These are phyloP conservation scores for Cercis canadensis DNA, from an alignment of 306 rosid species.

Conservation along the genomic window DNA sequence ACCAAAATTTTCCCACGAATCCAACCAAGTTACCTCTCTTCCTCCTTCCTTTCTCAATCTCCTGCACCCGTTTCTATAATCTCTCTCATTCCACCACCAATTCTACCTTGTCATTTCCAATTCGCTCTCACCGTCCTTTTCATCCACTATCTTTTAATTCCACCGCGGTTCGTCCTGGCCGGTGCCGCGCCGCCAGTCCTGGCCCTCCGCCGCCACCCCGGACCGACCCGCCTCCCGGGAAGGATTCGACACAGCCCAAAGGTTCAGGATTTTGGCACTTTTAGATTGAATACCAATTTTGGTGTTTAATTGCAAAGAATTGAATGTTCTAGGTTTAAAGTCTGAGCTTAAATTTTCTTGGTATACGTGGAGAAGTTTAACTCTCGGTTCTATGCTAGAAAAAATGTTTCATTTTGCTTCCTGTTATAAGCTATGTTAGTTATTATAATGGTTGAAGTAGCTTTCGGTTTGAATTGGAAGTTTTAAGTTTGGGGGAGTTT, in stretches of 20 bases:
- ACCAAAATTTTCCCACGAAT: slow-evolving; percentile 1
- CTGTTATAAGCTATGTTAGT: not conserved
- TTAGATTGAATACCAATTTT: not conserved
- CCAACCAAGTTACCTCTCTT: slow-evolving; percentile 18
- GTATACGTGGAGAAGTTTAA: not conserved
- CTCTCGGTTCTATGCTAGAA: too few species aligned
- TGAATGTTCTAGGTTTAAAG: not conserved
- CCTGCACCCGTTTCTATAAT: slow-evolving; percentile 10
- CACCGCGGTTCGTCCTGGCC: slow-evolving; percentile 13
- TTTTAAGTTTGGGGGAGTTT: slow-evolving; percentile 28
- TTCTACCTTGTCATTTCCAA: slow-evolving; percentile 32
- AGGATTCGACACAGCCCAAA: slow-evolving; percentile 34
- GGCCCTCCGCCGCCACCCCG: slow-evolving; percentile 58
- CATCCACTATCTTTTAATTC: slow-evolving; percentile 36
- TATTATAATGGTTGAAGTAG: not conserved
- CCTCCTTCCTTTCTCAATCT: slow-evolving; percentile 16
- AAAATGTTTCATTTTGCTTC: too few species aligned
- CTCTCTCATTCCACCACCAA: slow-evolving; percentile 8
- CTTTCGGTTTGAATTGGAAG: slow-evolving; percentile 7
- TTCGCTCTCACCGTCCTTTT: slow-evolving; percentile 38
- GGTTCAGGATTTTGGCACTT: slow-evolving; percentile 18
- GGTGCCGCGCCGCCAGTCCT: slow-evolving; percentile 54
- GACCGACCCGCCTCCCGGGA: slow-evolving; percentile 40
- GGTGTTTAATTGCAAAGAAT: not conserved
- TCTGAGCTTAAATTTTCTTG: not conserved